A percentile compares a stretch with the other conserved stretches of the same genome.
phyloP scores from a whole-genome alignment of 805 yeast species.

The Wickerhamiella siamensis region DNA sequence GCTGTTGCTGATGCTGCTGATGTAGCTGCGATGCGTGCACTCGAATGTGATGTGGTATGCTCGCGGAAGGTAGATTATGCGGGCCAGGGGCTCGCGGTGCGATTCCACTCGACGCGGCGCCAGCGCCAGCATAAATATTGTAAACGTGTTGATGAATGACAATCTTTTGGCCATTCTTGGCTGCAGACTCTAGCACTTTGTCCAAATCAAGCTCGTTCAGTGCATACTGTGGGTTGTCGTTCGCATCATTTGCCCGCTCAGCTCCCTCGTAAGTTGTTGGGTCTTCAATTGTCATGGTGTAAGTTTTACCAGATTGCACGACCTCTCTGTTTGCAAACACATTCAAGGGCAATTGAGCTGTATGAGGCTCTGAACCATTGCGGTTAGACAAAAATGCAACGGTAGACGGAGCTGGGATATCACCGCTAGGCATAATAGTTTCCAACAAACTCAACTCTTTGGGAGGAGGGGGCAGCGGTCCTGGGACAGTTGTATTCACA shows the following conservation, averaged over 20 bases:
- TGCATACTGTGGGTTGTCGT: conserved; percentile 21
- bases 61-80: not conserved
- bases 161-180: conserved; percentile 24
- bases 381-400: not conserved
- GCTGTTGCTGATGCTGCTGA: conserved; percentile 1
- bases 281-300: conserved; percentile 13
- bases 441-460: not conserved
- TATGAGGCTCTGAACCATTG: not conserved
- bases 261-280: conserved; percentile 2
- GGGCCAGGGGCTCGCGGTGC: not conserved
- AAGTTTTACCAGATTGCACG: conserved; percentile 7
- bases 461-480: conserved; percentile 2
- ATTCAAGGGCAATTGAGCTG: not conserved
- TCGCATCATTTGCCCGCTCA: not conserved
- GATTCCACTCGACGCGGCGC: not conserved
- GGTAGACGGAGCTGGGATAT: not conserved
- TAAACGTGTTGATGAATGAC: conserved; percentile 75
- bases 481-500: not conserved
- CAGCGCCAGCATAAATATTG: not conserved
- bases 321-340: no score
- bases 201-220: conserved; percentile 16
- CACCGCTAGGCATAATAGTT: not conserved
- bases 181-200: conserved; percentile 17
- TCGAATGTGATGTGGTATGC: no score
- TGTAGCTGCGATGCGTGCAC: not conserved